Conservation (phyloP, 225 moss, liverwort and hornwort species). For the Pleurozium schreberi region DNA sequence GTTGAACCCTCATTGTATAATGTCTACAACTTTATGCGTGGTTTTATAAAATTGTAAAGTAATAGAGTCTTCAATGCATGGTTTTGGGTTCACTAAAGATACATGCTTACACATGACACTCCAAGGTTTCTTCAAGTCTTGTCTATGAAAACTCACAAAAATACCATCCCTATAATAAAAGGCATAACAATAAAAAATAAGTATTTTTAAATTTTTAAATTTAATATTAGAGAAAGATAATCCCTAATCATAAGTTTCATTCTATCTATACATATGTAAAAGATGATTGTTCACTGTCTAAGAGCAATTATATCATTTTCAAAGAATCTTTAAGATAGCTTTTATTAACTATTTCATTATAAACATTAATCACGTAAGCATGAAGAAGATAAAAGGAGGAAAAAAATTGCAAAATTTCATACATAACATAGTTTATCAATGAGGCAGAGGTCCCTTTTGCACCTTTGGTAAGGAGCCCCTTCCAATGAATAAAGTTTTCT, state of each 20-base stretch:
- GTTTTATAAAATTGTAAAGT: not conserved
- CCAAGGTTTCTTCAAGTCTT: not conserved
- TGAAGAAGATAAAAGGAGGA: not conserved
- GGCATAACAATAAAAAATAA: not conserved
- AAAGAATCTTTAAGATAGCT: not conserved
- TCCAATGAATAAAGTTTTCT: not conserved
- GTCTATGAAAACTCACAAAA: not conserved
- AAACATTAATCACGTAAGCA: not conserved
- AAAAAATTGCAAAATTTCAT: no score
- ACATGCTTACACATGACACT: not conserved
- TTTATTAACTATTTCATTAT: no score
- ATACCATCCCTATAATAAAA: accelerated
- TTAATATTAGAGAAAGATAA: accelerated
- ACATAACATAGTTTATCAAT: not conserved
- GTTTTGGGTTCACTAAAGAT: not conserved
- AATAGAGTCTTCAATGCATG: no score
- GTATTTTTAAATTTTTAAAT: not conserved
- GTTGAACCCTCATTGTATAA: not conserved
- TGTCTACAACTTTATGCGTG: not conserved
- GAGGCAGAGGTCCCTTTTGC: not conserved
- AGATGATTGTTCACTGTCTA: not conserved
- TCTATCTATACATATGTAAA: not conserved
- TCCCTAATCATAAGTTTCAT: not conserved
- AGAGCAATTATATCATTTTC: not conserved
- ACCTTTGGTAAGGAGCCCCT: accelerated